Percentiles rank a stretch among this genome's conserved stretches.
Evolutionary conservation across 345 rosid species (phyloP).

Genomic region (sweet orange (Citrus sinensis)): DVS_A1.0 CM039164.1:26715501-26716000

Average conservation of each 20-base stretch:
- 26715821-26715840: not conserved
- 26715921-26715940: slow-evolving; percentile 97
- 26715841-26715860: not conserved
- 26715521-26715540: not conserved
- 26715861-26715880: not conserved
- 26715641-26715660: not conserved
- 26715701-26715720: not conserved
- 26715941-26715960: slow-evolving; percentile 78
- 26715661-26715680: not conserved
- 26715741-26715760: not conserved
- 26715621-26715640: not conserved
- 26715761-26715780: not conserved
- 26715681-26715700: not conserved
- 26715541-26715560: not conserved
- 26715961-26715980: slow-evolving; percentile 78
- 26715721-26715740: not conserved
- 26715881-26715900: not conserved
- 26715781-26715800: not conserved
- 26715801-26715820: not conserved
- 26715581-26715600: not conserved
- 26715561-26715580: not conserved
- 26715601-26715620: not conserved
- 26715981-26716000: slow-evolving; percentile 81
- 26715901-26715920: slow-evolving; percentile 88
- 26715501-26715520: not conserved